phyloP scores from a whole-genome alignment of 306 rosid species.

The Trichosanthes truncata region DNA sequence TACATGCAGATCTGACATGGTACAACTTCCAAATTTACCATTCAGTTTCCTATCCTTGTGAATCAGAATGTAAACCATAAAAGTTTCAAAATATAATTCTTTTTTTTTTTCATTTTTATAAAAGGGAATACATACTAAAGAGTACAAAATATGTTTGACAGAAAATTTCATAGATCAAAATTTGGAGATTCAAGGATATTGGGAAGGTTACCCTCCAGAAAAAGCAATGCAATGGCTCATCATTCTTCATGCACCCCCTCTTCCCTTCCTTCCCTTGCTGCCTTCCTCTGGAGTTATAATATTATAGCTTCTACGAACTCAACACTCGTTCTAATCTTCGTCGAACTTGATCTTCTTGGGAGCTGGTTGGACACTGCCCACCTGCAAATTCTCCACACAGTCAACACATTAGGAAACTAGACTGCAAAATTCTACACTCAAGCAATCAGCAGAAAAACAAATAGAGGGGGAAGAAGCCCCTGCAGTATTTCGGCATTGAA shows the following conservation, averaged over 20 bases:
- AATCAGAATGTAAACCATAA: not conserved
- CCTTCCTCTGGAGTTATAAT: not conserved
- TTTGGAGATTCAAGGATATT: not conserved
- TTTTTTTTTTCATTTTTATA: not conserved
- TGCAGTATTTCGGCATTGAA: not conserved
- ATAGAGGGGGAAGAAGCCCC: not conserved
- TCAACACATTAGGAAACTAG: not conserved
- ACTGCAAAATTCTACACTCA: not conserved
- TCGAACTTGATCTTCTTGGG: conserved; percentile 84
- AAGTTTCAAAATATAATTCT: not conserved
- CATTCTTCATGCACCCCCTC: not conserved
- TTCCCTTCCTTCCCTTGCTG: not conserved
- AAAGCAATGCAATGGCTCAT: not conserved
- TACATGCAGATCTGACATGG: not conserved
- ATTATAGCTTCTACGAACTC: not conserved
- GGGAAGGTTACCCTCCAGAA: not conserved
- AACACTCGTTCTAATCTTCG: conserved; percentile 14
- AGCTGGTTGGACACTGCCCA: conserved; percentile 46
- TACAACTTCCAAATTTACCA: not conserved
- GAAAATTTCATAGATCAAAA: not conserved
- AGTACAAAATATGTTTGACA: not conserved
- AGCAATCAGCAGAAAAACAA: not conserved
- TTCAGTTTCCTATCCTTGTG: not conserved
- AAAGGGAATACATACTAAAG: not conserved
- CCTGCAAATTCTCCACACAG: conserved; percentile 29